A percentile compares a stretch with the other conserved stretches of the same genome.
These are phyloP conservation scores for Rhynchosporium agropyri DNA, from an alignment of 2,329 filamentous ascomycete genomes.

Conservation along the genomic window DNA sequence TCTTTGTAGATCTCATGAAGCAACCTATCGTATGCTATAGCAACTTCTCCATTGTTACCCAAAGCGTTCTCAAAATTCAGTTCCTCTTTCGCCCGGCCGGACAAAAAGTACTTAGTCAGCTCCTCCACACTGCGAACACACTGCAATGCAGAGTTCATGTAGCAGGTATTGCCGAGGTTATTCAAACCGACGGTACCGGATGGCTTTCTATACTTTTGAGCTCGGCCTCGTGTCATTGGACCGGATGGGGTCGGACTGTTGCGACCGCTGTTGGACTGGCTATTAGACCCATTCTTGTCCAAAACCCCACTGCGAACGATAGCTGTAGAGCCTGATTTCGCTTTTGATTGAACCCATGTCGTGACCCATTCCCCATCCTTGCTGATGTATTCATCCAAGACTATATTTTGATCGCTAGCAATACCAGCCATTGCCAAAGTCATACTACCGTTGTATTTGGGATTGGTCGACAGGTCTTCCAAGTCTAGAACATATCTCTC, in stretches of 20 bases:
- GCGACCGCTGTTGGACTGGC: slow-evolving; percentile 60
- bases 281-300: slow-evolving; percentile 41
- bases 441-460: slow-evolving; percentile 75
- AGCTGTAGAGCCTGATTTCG: slow-evolving; percentile 31
- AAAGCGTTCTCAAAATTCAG: slow-evolving; percentile 85
- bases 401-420: slow-evolving; percentile 71
- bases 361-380: slow-evolving; percentile 58
- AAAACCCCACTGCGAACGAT: slow-evolving; percentile 30
- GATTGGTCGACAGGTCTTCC: slow-evolving; percentile 71
- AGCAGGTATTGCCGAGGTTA: slow-evolving; percentile 96
- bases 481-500: slow-evolving; percentile 66
- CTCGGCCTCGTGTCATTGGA: slow-evolving; percentile 70
- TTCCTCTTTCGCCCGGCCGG: slow-evolving; percentile 73
- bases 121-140: slow-evolving; percentile 94
- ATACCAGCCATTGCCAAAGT: slow-evolving; percentile 69
- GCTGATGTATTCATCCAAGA: slow-evolving; percentile 78
- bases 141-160: slow-evolving; percentile 98
- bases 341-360: slow-evolving; percentile 45
- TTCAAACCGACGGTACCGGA: slow-evolving; percentile 79
- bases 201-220: slow-evolving; percentile 68
- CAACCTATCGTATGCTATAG: slow-evolving; percentile 78
- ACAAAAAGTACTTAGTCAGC: slow-evolving; percentile 86
- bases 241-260: slow-evolving; percentile 67
- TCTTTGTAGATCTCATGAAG: slow-evolving; percentile 79
- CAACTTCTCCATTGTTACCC: slow-evolving; percentile 82